Conservation (phyloP, 352 stramenopile species). For the Globisporangium spinosum region DNA sequence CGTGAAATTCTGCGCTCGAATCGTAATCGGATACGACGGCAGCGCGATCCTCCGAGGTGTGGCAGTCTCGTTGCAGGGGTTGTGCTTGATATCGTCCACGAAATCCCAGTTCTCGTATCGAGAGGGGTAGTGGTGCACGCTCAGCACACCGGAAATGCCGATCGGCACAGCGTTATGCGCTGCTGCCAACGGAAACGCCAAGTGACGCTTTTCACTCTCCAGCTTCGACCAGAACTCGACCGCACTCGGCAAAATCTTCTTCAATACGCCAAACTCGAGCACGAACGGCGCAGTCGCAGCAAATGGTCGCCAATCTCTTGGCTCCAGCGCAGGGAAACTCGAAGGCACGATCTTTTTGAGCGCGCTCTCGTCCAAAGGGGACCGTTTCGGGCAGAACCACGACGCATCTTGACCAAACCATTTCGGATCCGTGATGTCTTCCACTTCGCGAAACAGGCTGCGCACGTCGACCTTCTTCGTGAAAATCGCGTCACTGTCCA, state of each 20-base stretch:
- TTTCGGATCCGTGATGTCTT: conserved; percentile 46
- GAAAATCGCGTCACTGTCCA: conserved; percentile 81
- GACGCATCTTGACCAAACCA: conserved; percentile 74
- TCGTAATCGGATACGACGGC: conserved; percentile 70
- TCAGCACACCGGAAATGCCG: conserved; percentile 68
- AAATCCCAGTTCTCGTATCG: conserved; percentile 88
- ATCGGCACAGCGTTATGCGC: conserved; percentile 51
- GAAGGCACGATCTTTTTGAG: conserved; percentile 34
- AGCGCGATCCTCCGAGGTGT: conserved; percentile 38
- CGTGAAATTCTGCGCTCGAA: conserved; percentile 70
- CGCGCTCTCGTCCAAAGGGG: conserved; percentile 36
- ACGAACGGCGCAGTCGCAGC: conserved; percentile 73
- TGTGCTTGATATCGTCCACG: conserved; percentile 74
- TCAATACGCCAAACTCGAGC: conserved; percentile 48
- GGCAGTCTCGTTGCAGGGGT: conserved; percentile 53
- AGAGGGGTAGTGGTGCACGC: conserved; percentile 73
- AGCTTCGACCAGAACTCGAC: conserved; percentile 55
- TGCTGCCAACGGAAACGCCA: conserved; percentile 67
- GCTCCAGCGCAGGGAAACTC: conserved; percentile 34
- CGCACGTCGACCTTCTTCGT: conserved; percentile 75
- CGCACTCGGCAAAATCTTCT: conserved; percentile 43
- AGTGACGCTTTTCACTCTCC: conserved; percentile 41
- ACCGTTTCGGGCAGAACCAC: conserved; percentile 66
- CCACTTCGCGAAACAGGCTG: conserved; percentile 60
- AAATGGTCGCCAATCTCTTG: conserved; percentile 70